Conservation (phyloP, 1,284 basidiomycete genomes). For the Puccinia novopanici region DNA sequence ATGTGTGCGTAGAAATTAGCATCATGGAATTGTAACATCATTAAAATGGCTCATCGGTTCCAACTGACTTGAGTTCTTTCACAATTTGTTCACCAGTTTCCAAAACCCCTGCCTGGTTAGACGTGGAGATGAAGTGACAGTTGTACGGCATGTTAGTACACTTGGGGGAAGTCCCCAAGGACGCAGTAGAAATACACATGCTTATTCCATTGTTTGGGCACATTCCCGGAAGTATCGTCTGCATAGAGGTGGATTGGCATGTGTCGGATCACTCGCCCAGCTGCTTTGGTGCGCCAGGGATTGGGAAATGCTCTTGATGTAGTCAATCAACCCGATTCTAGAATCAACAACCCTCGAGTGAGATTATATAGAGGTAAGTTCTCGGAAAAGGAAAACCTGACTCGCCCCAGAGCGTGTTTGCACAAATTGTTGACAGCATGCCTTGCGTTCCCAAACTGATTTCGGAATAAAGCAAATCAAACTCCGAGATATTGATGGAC, state of each 20-base stretch:
- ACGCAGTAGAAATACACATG: slow-evolving; percentile 59
- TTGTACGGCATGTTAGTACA: slow-evolving; percentile 56
- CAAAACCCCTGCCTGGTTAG: slow-evolving; percentile 59
- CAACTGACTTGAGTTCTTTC: slow-evolving; percentile 56
- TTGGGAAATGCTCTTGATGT: slow-evolving; percentile 13
- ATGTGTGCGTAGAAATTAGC: not conserved
- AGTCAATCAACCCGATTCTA: not conserved
- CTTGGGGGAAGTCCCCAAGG: slow-evolving; percentile 57
- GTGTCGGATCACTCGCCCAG: slow-evolving; percentile 30
- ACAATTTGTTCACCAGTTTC: slow-evolving; percentile 61
- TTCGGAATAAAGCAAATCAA: not conserved
- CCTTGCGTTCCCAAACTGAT: not conserved
- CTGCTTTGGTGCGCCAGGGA: slow-evolving; percentile 36
- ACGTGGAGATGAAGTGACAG: slow-evolving; percentile 62
- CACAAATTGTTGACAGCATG: not conserved
- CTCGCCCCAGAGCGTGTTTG: not conserved
- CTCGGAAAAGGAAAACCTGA: not conserved
- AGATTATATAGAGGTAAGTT: too few relatives aligned
- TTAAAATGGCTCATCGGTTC: not conserved
- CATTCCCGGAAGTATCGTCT: slow-evolving; percentile 60
- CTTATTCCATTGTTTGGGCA: slow-evolving; percentile 50
- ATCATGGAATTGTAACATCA: not conserved
- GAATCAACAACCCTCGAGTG: not conserved
- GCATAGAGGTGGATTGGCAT: slow-evolving; percentile 62
- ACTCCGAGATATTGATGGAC: not conserved